phyloP scores from a whole-genome alignment of 345 rosid genomes.

The Rubroshorea leprosula region DNA sequence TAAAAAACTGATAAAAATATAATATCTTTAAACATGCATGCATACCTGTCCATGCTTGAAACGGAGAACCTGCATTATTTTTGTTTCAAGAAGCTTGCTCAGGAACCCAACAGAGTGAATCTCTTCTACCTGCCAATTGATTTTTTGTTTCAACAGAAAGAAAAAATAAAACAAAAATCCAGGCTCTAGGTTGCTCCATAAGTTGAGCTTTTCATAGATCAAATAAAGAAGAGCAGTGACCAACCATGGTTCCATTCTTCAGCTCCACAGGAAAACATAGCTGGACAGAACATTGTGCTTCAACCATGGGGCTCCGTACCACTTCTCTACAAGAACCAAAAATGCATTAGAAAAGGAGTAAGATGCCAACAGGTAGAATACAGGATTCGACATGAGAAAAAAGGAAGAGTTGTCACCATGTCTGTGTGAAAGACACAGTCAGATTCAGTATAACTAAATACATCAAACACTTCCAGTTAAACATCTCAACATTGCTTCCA shows the following conservation, averaged over 20 bases:
- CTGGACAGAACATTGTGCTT: constrained; percentile 91
- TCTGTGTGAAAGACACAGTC: too few relatives aligned
- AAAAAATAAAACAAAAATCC: constrained; percentile 13
- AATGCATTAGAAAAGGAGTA: not conserved
- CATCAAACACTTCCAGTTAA: not conserved
- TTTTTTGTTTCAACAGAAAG: not conserved
- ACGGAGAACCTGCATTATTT: constrained; percentile 77
- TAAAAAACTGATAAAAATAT: not conserved
- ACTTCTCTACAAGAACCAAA: constrained; percentile 53
- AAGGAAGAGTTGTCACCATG: too few relatives aligned
- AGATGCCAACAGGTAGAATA: not conserved
- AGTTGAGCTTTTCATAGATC: not conserved
- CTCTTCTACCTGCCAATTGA: constrained; percentile 64
- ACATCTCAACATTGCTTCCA: not conserved
- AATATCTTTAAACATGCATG: not conserved
- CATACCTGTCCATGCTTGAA: constrained; percentile 88
- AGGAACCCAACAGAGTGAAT: constrained; percentile 62
- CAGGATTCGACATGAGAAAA: not conserved
- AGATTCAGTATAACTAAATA: too few relatives aligned
- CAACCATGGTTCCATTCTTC: constrained; percentile 75
- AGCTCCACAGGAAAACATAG: constrained; percentile 84
- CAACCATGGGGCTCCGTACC: constrained; percentile 83
- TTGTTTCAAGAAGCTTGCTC: constrained; percentile 81
- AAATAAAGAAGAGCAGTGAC: constrained; percentile 15
- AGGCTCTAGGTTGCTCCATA: too few relatives aligned